Conservation (phyloP, 2,329 filamentous ascomycete genomes). For the Diplodia seriata region DNA sequence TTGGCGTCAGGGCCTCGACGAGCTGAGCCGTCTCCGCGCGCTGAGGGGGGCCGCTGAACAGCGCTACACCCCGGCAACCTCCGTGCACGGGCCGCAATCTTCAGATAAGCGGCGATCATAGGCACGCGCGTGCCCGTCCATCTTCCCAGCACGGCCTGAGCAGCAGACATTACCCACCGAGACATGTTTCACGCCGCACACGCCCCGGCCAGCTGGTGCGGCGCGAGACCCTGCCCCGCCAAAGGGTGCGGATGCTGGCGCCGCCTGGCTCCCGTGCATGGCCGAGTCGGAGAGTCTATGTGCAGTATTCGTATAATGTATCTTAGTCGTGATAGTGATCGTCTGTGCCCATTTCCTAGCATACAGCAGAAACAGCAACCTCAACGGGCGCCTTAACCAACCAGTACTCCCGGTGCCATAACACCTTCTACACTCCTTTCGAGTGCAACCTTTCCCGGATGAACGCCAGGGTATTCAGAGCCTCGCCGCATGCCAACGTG, state of each 20-base stretch:
- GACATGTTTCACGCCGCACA: slow-evolving; percentile 20
- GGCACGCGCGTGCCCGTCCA: slow-evolving; percentile 6
- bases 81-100: slow-evolving; percentile 22
- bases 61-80: slow-evolving; percentile 23
- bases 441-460: slow-evolving; percentile 10
- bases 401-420: slow-evolving; percentile 17
- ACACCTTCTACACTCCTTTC: slow-evolving; percentile 1
- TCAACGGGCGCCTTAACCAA: slow-evolving; percentile 9
- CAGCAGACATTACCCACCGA: slow-evolving; percentile 16
- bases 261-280: slow-evolving; percentile 2
- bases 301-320: slow-evolving; percentile 4
- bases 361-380: slow-evolving; percentile 7
- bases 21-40: slow-evolving; percentile 18
- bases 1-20: slow-evolving; percentile 13
- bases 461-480: slow-evolving; percentile 33
- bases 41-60: slow-evolving; percentile 7
- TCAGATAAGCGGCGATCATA: slow-evolving; percentile 27
- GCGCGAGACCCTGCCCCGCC: slow-evolving; percentile 3
- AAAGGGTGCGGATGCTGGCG: not conserved
- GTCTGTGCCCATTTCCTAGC: slow-evolving; percentile 27
- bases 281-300: not conserved
- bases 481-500: slow-evolving; percentile 10
- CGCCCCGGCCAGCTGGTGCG: not conserved
- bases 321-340: slow-evolving; percentile 27
- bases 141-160: slow-evolving; percentile 4